These are phyloP conservation scores for Solanum acaule DNA, from an alignment of 257 asterid genomes.

Conservation along the genomic window DNA sequence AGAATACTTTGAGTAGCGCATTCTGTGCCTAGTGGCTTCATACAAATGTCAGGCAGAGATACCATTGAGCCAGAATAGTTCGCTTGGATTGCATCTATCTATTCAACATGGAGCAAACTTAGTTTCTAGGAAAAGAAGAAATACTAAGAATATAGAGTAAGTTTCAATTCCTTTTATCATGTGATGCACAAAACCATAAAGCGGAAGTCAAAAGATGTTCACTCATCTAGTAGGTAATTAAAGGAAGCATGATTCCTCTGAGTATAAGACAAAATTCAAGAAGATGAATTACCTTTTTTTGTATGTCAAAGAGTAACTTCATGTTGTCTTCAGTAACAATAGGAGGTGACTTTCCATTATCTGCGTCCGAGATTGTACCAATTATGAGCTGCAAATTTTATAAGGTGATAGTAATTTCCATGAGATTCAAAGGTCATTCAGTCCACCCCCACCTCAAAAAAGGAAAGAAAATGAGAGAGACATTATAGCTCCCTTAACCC, in stretches of 20 bases:
- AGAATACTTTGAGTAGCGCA: constrained; percentile 98
- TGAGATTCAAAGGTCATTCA: not conserved
- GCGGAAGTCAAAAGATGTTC: not conserved
- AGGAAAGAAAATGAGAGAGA: not conserved
- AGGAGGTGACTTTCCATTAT: constrained; percentile 65
- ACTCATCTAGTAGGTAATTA: not conserved
- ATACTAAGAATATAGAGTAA: not conserved
- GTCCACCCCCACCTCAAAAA: not conserved
- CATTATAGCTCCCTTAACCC: not conserved
- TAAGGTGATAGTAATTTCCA: constrained; percentile 1
- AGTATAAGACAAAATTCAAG: not conserved
- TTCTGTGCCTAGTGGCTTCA: constrained; percentile 97
- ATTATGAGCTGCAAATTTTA: constrained; percentile 76
- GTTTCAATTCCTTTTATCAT: not conserved
- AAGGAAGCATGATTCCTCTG: not conserved
- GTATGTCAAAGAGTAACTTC: constrained; percentile 79
- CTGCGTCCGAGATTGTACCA: constrained; percentile 60
- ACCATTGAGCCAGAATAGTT: constrained; percentile 79
- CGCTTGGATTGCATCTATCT: constrained; percentile 90
- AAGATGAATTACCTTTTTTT: constrained; percentile 58
- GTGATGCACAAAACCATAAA: not conserved
- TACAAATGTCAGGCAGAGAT: constrained; percentile 84
- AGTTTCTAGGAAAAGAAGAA: constrained; percentile 1
- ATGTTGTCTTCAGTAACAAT: constrained; percentile 82
- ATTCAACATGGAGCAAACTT: constrained; percentile 15